phyloP scores from a whole-genome alignment of 306 rosid species.

The Lathyrus oleraceus region DNA sequence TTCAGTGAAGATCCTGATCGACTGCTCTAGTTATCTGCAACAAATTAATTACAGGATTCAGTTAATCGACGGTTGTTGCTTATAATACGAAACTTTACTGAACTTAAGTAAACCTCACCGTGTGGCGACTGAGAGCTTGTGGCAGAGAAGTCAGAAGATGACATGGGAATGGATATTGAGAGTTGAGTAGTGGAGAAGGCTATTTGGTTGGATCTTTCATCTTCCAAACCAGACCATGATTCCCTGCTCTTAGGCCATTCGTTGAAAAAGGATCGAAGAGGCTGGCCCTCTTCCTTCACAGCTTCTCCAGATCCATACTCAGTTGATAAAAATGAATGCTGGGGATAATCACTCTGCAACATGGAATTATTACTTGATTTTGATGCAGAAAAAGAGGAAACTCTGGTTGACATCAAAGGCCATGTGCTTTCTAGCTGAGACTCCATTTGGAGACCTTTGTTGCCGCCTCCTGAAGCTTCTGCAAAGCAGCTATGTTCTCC shows the following conservation, averaged over 20 bases:
- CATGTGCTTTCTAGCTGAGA: slow-evolving; percentile 44
- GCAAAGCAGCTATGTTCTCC: slow-evolving; percentile 38
- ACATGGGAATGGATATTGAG: slow-evolving; percentile 47
- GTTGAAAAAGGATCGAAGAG: slow-evolving; percentile 42
- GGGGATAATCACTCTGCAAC: slow-evolving; percentile 42
- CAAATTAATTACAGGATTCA: slow-evolving; percentile 15
- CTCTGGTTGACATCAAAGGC: slow-evolving; percentile 43
- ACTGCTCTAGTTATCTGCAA: slow-evolving; percentile 39
- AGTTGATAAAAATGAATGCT: slow-evolving; percentile 38
- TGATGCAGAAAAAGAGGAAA: slow-evolving; percentile 38
- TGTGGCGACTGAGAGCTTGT: slow-evolving; percentile 44
- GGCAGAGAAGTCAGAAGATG: slow-evolving; percentile 45
- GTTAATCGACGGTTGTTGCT: slow-evolving; percentile 1
- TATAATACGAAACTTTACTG: slow-evolving; percentile 14
- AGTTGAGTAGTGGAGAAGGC: slow-evolving; percentile 47
- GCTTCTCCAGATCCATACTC: slow-evolving; percentile 41
- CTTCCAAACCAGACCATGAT: slow-evolving; percentile 40
- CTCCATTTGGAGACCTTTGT: slow-evolving; percentile 38
- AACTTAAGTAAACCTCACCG: slow-evolving; percentile 19
- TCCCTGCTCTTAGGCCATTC: slow-evolving; percentile 51
- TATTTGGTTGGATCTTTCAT: slow-evolving; percentile 42
- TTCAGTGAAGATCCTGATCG: slow-evolving; percentile 23
- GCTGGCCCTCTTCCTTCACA: slow-evolving; percentile 39
- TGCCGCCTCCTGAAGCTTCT: slow-evolving; percentile 44
- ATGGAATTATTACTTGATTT: slow-evolving; percentile 39